Evolutionary conservation across 805 yeast species (phyloP).

Genomic region (Ogataea wickerhamii): DNA sequence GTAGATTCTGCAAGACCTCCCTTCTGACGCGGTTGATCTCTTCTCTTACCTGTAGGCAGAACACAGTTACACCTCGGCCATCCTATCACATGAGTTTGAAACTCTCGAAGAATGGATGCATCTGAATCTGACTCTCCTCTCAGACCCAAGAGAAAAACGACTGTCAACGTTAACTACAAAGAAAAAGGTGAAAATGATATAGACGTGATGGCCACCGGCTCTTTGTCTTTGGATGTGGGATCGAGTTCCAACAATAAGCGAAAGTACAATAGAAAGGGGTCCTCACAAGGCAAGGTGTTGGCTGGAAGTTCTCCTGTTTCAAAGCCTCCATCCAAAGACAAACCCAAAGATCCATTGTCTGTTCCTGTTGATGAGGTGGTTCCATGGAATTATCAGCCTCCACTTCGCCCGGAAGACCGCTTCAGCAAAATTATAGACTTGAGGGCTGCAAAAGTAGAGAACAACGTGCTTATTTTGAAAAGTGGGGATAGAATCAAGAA

Average conservation of each 20-base stretch:
- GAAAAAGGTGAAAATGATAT: conserved; percentile 30
- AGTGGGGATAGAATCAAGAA: conserved; percentile 38
- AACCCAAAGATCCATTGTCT: conserved; percentile 12
- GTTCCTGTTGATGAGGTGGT: conserved; percentile 32
- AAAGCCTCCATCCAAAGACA: conserved; percentile 5
- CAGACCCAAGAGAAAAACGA: conserved; percentile 32
- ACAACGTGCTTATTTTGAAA: conserved; percentile 39
- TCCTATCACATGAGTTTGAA: not conserved
- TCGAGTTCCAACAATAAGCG: not conserved
- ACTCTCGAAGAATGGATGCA: conserved; percentile 9
- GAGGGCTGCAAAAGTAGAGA: conserved; percentile 38
- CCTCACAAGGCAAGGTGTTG: not conserved
- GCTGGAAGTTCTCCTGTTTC: not conserved
- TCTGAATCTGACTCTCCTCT: conserved; percentile 5
- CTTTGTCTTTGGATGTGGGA: conserved; percentile 1
- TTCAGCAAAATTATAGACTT: conserved; percentile 44
- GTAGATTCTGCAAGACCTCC: too few species aligned
- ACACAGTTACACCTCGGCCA: too few species aligned
- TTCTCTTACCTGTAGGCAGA: too few species aligned
- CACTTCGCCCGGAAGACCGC: conserved; percentile 31
- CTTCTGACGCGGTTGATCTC: too few species aligned
- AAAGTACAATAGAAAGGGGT: conserved; percentile 2
- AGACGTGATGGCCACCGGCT: conserved; percentile 6
- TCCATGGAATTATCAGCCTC: conserved; percentile 53
- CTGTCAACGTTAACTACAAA: conserved; percentile 32